Percentiles rank a stretch among this genome's conserved stretches.
These are phyloP conservation scores for Fusarium annulatum DNA, from an alignment of 2,329 filamentous ascomycete species.

Conservation along the genomic window DNA sequence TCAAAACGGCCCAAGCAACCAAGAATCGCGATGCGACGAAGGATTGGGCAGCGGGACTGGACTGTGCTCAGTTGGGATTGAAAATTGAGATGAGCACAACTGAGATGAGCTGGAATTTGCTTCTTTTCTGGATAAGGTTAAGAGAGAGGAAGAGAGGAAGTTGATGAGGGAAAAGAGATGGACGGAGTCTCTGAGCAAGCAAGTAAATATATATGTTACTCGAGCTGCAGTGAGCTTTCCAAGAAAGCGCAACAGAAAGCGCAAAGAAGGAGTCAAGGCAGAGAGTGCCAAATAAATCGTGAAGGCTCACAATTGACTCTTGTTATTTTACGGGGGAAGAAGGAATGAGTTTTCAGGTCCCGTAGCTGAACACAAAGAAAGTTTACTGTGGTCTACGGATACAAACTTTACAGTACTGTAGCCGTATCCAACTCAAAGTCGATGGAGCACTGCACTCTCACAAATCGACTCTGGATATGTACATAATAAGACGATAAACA, in stretches of 20 bases:
- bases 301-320: neutral
- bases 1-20: constrained; percentile 24
- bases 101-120: constrained; percentile 12
- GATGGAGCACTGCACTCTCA: constrained; percentile 14
- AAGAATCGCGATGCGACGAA: constrained; percentile 11
- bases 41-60: constrained; percentile 14
- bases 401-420: neutral
- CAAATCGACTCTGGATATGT: constrained; percentile 13
- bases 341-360: neutral
- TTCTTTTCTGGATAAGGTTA: constrained; percentile 11
- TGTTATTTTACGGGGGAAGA: neutral
- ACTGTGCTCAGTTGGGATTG: constrained; percentile 14
- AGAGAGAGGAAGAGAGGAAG: neutral
- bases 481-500: constrained; percentile 28
- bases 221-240: constrained; percentile 29
- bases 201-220: constrained; percentile 9
- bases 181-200: constrained; percentile 18
- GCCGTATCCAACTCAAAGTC: constrained; percentile 3
- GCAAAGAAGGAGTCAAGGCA: constrained; percentile 8
- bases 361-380: constrained; percentile 6
- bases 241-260: constrained; percentile 1
- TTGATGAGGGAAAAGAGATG: constrained; percentile 15
- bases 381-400: neutral
- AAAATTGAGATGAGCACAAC: constrained; percentile 21
- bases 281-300: neutral